phyloP scores from a whole-genome alignment of 257 asterid species.

The Nicotiana paniculata region DNA sequence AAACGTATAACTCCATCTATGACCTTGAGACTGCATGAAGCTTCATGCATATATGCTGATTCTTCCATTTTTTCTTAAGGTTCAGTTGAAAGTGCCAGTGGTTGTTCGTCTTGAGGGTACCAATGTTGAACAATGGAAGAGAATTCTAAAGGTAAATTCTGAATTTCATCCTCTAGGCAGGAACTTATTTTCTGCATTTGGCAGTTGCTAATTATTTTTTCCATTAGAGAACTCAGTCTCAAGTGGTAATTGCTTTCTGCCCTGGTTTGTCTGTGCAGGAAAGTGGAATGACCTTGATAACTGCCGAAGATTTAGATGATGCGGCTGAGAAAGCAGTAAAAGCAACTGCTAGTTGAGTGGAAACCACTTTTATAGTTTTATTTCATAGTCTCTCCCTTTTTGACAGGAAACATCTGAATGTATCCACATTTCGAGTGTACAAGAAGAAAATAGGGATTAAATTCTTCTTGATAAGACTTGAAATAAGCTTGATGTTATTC shows the following conservation, averaged over 20 bases:
- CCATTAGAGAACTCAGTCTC: not conserved
- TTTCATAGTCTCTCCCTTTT: not conserved
- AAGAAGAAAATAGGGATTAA: not conserved
- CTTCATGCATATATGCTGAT: not conserved
- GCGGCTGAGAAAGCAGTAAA: constrained; percentile 95
- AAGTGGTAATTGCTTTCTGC: not conserved
- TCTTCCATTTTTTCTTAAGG: constrained; percentile 28
- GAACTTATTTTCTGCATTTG: not conserved
- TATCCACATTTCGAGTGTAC: not conserved
- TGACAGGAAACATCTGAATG: not conserved
- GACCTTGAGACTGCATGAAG: not conserved
- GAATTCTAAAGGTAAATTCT: constrained; percentile 73
- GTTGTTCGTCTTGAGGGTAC: constrained; percentile 96
- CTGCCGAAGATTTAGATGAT: constrained; percentile 93
- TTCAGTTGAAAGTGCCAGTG: constrained; percentile 82
- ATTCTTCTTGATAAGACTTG: not conserved
- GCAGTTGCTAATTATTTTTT: not conserved
- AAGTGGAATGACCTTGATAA: constrained; percentile 80
- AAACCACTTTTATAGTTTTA: not conserved
- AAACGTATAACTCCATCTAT: not conserved
- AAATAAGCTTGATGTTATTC: not conserved
- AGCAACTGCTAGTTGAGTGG: constrained; percentile 29
- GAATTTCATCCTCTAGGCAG: not conserved
- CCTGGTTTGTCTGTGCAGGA: constrained; percentile 40
- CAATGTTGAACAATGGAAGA: constrained; percentile 88